Percentiles rank a stretch among this genome's conserved stretches.
Evolutionary conservation across 2,329 filamentous ascomycete genomes (phyloP).

Genomic region (Daldinia sp.): DNA sequence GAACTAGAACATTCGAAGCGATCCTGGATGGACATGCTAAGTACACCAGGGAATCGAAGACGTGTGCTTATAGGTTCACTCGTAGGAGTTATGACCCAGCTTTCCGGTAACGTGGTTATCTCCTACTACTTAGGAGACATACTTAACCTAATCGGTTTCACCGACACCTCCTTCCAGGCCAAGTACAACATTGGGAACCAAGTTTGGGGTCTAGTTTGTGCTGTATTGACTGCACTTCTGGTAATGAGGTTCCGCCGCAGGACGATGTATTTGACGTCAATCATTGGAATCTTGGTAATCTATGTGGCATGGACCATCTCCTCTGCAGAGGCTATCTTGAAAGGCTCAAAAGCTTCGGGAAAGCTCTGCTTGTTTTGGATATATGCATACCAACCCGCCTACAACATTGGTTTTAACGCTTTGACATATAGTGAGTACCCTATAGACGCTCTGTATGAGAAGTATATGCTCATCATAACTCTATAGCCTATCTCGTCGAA

Average conservation of each 20-base stretch:
- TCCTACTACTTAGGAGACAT: slow-evolving; percentile 62
- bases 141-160: slow-evolving; percentile 60
- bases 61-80: slow-evolving; percentile 62
- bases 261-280: slow-evolving; percentile 65
- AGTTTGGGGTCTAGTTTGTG: slow-evolving; percentile 62
- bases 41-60: slow-evolving; percentile 63
- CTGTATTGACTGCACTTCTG: slow-evolving; percentile 57
- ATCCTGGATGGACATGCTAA: slow-evolving; percentile 66
- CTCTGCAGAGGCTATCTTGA: slow-evolving; percentile 51
- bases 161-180: slow-evolving; percentile 55
- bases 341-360: slow-evolving; percentile 49
- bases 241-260: slow-evolving; percentile 60
- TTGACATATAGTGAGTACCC: slow-evolving; percentile 65
- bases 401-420: slow-evolving; percentile 72
- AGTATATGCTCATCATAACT: neutral
- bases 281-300: slow-evolving; percentile 61
- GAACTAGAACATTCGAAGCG: slow-evolving; percentile 62
- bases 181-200: slow-evolving; percentile 62
- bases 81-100: slow-evolving; percentile 67
- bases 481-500: slow-evolving; percentile 61
- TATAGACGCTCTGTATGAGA: neutral
- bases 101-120: slow-evolving; percentile 64
- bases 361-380: slow-evolving; percentile 66
- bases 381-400: slow-evolving; percentile 66
- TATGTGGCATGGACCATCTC: slow-evolving; percentile 69